Evolutionary conservation across 2,329 filamentous ascomycete species (phyloP), one percentile per base, ranked within the genome.

Genomic region (Zalaria sp.): DNA sequence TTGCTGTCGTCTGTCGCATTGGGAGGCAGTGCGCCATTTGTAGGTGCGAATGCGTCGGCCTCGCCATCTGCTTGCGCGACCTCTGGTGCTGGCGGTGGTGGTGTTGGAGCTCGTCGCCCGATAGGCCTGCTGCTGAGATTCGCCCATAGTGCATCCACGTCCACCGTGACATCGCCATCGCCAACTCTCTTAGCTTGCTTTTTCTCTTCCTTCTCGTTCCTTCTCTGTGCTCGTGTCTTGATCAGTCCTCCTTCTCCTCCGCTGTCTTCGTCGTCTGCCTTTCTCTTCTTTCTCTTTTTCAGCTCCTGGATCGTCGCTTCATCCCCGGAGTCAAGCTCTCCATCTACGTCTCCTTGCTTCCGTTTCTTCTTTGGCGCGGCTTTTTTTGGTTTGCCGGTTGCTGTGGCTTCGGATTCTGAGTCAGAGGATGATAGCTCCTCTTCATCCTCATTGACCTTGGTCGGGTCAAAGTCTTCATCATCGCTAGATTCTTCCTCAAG

Each of bases 101-200:
- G 46, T 8, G 47, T 42, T 5, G 47, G 35, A 10, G 48, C 31
- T 8, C 43, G 44, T 32, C 54, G 45, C 9, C 57, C 57, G 4
- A 60, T 39, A 8, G 57, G 57, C 18, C 52, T 46, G 11, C 46
- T 51, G 38, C 68, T 72, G 62, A 76, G 66, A 44, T 65, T 63
- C 41, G 60, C 65, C 72, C 72, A 76, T 38, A 76, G 46, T 11
- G 64, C 64, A 44, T 75, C 63, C 4, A 76, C 69, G 45, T 76
- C 70, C 34, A 75, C 62, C 0, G 72, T 75, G 39, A 71, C 71
- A 27, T 65, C 63, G 36, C 66, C 67, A 42, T 40, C 49, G 27
- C 37, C 47, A 46, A 62, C 61, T 38, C 59, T 64, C 35, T 67
- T 66, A 9, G 69, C 53, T 4, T 68, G 58, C 54, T 64, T 66